Percentiles rank a stretch among this genome's conserved stretches.
These are phyloP conservation scores for Pseudomonodictys pantanalensis DNA, from an alignment of 495 filamentous ascomycete genomes.

Conservation along the genomic window DNA sequence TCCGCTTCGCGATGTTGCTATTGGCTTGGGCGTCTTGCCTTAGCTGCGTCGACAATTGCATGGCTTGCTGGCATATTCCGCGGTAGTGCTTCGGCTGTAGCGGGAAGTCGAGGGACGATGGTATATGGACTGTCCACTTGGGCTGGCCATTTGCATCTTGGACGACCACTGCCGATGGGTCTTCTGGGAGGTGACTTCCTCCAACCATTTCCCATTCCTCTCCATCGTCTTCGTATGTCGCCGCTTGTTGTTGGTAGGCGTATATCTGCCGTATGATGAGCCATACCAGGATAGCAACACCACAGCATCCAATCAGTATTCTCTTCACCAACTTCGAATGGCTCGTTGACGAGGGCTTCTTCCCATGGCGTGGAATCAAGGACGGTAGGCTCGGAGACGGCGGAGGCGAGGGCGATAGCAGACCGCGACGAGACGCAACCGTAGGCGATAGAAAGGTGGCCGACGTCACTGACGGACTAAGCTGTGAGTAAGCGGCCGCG, in stretches of 20 bases:
- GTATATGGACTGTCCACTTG: constrained; percentile 71
- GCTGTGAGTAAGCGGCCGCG: constrained; percentile 35
- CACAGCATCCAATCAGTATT: constrained; percentile 23
- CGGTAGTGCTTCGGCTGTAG: constrained; percentile 56
- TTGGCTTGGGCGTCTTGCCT: constrained; percentile 29
- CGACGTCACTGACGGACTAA: constrained; percentile 34
- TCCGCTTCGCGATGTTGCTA: constrained; percentile 40
- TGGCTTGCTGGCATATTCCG: constrained; percentile 58
- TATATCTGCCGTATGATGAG: constrained; percentile 26
- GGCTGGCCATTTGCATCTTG: constrained; percentile 54
- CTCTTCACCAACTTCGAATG: constrained; percentile 46
- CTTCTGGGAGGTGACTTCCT: constrained; percentile 50
- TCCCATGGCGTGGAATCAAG: constrained; percentile 59
- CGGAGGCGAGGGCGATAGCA: constrained; percentile 56
- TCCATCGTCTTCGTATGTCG: constrained; percentile 6
- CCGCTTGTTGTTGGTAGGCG: not conserved
- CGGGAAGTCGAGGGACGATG: constrained; percentile 55
- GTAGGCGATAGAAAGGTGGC: constrained; percentile 48
- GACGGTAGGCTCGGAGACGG: constrained; percentile 64
- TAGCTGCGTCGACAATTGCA: constrained; percentile 52
- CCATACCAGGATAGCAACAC: constrained; percentile 26
- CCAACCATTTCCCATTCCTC: constrained; percentile 51
- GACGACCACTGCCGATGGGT: constrained; percentile 59
- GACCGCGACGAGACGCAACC: constrained; percentile 54
- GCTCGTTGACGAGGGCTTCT: constrained; percentile 46